Conservation (phyloP, 768 basidiomycete genomes). For the Kwoniella dendrophila region DNA sequence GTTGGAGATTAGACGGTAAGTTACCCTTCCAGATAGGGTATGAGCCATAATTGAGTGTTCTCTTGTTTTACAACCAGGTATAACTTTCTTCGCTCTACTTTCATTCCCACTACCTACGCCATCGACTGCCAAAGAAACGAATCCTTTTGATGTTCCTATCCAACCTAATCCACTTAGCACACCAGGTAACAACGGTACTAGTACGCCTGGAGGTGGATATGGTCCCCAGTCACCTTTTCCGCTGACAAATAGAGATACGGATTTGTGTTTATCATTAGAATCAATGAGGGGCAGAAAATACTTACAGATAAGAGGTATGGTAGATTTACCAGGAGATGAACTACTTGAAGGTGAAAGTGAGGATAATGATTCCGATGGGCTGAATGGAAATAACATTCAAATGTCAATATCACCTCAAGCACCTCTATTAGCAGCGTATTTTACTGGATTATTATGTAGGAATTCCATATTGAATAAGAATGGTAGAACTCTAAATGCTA, state of each 20-base stretch:
- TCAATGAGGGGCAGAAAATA: slow-evolving; percentile 52
- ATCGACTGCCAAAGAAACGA: slow-evolving; percentile 27
- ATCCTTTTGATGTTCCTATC: slow-evolving; percentile 44
- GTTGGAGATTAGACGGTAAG: slow-evolving; percentile 51
- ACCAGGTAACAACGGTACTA: background rate
- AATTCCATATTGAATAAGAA: slow-evolving; percentile 17
- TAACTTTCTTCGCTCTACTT: slow-evolving; percentile 46
- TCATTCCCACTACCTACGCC: slow-evolving; percentile 38
- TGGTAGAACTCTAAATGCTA: slow-evolving; percentile 45
- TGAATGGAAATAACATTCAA: slow-evolving; percentile 43
- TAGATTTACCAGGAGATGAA: slow-evolving; percentile 42
- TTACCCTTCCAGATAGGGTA: background rate
- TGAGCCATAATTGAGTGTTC: background rate
- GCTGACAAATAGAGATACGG: slow-evolving; percentile 40
- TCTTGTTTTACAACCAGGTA: slow-evolving; percentile 24
- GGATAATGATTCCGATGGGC: no score
- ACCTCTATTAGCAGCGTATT: slow-evolving; percentile 41
- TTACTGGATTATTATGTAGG: slow-evolving; percentile 43
- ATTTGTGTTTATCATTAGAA: slow-evolving; percentile 54
- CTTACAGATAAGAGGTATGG: slow-evolving; percentile 44
- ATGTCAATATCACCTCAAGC: slow-evolving; percentile 45
- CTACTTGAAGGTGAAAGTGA: slow-evolving; percentile 31
- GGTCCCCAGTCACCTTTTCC: slow-evolving; percentile 40
- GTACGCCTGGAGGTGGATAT: background rate
- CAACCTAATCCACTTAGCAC: no score